Base-by-base conservation (phyloP, 768 basidiomycete genomes). In the Lactarius vividus region DNA sequence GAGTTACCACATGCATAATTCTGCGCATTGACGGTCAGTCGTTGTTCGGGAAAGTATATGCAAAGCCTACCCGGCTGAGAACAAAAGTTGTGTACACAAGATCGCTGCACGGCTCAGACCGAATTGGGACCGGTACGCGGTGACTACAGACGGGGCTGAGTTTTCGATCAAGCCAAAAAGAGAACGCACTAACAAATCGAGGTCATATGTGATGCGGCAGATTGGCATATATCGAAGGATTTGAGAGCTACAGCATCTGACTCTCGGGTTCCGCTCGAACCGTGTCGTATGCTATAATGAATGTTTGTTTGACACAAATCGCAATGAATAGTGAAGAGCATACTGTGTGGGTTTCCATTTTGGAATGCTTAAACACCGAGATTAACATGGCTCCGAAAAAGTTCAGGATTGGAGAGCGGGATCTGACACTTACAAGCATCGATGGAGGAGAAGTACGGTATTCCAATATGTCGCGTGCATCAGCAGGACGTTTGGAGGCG, bases 381-480 rank as follows among this genome's bases (percentile, higher is more conserved):
- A 63, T 4, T 57, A 40, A 39, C 53, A 55, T 55, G 54, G 8
- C n/a, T 18, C 55, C 63, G 29, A 11, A 67, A 67, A 42, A 11
- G n/a, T 10, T 4, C n/a, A 42, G 54, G 18, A 28, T 2, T 10
- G 23, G 57, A 5, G 42, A 65, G 33, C 23, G 26, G 13, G 49
- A 31, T 31, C 18, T 52, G 20, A 18, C 29, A 82, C 91, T 81
- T 75, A 92, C 91, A 91, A 93, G 18, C 88, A 89, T 59, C 91
- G 83, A 74, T 92, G 84, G 44, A 92, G 79, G 42, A 93, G 77
- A 15, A 93, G 78, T 5, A 92, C 86, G 20, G 88, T 81, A 8
- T 84, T 85, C 85, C 89, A 90, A 73, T 93, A 92, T 68, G 89
- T 81, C 63, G 90, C 80, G 70, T 93, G 88, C 49, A 92, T 77